phyloP scores from a whole-genome alignment of 192 early-diverging fungal genomes.

The Coemansia asiatica region DNA sequence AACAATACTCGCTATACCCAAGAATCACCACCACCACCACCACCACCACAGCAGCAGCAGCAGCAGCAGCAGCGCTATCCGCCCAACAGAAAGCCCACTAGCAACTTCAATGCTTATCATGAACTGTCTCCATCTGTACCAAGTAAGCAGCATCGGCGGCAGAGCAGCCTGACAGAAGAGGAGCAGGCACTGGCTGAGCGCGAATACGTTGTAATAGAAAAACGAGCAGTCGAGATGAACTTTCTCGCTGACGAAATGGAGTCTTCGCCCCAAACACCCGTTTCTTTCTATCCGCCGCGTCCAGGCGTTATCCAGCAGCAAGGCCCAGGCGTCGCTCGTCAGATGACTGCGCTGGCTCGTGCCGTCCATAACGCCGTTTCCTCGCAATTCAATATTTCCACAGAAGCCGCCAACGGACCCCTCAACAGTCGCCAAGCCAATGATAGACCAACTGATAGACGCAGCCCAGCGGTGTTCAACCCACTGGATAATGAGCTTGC shows the following conservation, averaged over 20 bases:
- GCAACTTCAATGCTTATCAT: conserved; percentile 26
- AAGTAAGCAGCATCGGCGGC: conserved; percentile 16
- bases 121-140: too few species aligned
- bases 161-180: conserved; percentile 25
- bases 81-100: not conserved
- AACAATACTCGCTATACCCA: not conserved
- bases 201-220: conserved; percentile 77
- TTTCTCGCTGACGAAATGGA: conserved; percentile 68
- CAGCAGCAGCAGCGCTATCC: conserved; percentile 6
- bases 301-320: conserved; percentile 31
- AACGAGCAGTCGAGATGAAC: conserved; percentile 71
- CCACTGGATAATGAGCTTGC: conserved; percentile 38
- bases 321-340: conserved; percentile 43
- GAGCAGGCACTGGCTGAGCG: conserved; percentile 62
- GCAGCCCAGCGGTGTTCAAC: conserved; percentile 29
- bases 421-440: conserved; percentile 14
- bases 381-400: conserved; percentile 36
- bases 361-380: conserved; percentile 48
- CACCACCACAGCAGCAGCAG: too few species aligned
- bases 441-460: not conserved
- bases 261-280: conserved; percentile 50
- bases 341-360: conserved; percentile 51
- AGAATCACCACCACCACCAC: conserved; percentile 2
- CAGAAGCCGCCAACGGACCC: conserved; percentile 44
- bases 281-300: conserved; percentile 45